phyloP scores from a whole-genome alignment of 2,329 filamentous ascomycete genomes.

The Fonsecaea nubica region DNA sequence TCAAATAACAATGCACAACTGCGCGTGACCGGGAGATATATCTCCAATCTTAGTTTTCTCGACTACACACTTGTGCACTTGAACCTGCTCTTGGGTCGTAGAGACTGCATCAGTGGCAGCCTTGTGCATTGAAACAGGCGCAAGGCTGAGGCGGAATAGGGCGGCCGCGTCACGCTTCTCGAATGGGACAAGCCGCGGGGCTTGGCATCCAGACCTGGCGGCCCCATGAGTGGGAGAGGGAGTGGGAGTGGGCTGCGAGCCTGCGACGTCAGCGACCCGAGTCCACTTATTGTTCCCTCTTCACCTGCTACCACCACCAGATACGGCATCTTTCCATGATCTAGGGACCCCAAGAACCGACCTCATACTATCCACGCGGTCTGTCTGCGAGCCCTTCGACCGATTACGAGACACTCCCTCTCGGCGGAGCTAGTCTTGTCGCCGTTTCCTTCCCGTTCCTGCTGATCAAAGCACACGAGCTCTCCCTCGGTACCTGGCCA shows the following conservation, averaged over 20 bases:
- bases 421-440: not conserved
- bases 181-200: not conserved
- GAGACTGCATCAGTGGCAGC: not conserved
- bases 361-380: not conserved
- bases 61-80: too few species aligned
- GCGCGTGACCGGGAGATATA: not conserved
- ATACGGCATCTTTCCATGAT: not conserved
- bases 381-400: not conserved
- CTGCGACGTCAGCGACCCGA: conserved; percentile 25
- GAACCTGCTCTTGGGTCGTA: too few species aligned
- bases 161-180: not conserved
- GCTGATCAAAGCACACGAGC: conserved; percentile 3
- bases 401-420: not conserved
- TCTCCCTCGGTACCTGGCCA: conserved; percentile 3
- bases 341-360: not conserved
- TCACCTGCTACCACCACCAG: conserved; percentile 1
- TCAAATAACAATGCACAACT: not conserved
- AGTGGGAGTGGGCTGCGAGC: conserved; percentile 16
- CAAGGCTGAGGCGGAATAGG: not conserved
- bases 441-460: not conserved
- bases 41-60: too few species aligned
- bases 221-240: not conserved
- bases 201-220: conserved; percentile 16
- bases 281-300: conserved; percentile 2
- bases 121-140: not conserved